Conservation (phyloP, 805 yeast genomes). For the Kazachstania martiniae region DNA sequence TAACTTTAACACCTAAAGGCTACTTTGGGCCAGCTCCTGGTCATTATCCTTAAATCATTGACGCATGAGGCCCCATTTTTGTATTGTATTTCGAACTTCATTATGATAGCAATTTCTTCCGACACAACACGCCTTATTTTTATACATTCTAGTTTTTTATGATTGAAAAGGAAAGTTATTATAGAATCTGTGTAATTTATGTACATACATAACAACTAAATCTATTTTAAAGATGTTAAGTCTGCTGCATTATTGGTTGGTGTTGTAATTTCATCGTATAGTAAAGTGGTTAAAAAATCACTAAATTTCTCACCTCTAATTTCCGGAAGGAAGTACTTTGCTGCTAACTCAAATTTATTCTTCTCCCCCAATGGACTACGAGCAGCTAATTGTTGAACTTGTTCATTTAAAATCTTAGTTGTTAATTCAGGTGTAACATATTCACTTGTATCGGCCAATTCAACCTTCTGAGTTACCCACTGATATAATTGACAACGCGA, state of each 20-base stretch:
- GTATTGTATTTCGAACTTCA: too few species aligned
- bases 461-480: constrained; percentile 69
- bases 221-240: background rate
- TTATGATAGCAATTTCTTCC: too few species aligned
- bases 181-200: too few species aligned
- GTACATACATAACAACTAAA: too few species aligned
- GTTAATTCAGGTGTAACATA: constrained; percentile 52
- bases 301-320: constrained; percentile 62
- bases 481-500: constrained; percentile 74
- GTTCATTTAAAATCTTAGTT: constrained; percentile 45
- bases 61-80: too few species aligned
- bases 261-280: constrained; percentile 50
- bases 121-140: too few species aligned
- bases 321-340: constrained; percentile 62
- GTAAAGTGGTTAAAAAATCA: constrained; percentile 66
- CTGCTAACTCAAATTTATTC: constrained; percentile 57
- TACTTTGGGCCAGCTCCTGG: constrained; percentile 24
- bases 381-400: constrained; percentile 40
- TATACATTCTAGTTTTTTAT: too few species aligned
- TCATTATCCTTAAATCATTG: constrained; percentile 24
- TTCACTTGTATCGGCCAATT: constrained; percentile 46
- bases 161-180: too few species aligned
- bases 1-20: constrained; percentile 10
- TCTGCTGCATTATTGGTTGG: background rate
- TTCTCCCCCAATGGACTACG: constrained; percentile 35